Evolutionary conservation across 2,329 filamentous ascomycete species (phyloP).

Genomic region (Talaromyces albobiverticillius): DNA sequence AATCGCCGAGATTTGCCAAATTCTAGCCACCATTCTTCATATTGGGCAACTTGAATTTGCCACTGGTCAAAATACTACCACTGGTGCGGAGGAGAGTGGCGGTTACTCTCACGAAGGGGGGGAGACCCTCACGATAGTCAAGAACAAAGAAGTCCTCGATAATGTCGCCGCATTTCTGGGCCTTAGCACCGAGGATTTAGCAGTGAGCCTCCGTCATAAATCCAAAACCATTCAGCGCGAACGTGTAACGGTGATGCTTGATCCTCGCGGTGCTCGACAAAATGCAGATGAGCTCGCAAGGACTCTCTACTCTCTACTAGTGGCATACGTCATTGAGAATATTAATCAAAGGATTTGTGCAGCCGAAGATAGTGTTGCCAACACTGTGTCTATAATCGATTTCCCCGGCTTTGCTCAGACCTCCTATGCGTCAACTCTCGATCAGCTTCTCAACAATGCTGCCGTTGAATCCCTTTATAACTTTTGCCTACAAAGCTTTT

Average conservation of each 20-base stretch:
- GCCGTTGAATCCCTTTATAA: conserved; percentile 92
- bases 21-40: conserved; percentile 90
- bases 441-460: conserved; percentile 92
- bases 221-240: conserved; percentile 95
- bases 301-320: conserved; percentile 88
- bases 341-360: conserved; percentile 90
- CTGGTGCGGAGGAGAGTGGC: conserved; percentile 83
- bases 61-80: conserved; percentile 74
- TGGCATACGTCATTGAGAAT: conserved; percentile 88
- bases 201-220: conserved; percentile 88
- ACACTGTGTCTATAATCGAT: conserved; percentile 92
- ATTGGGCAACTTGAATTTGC: conserved; percentile 96
- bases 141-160: conserved; percentile 84
- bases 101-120: conserved; percentile 95
- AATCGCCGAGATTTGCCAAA: conserved; percentile 95
- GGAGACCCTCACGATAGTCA: conserved; percentile 79
- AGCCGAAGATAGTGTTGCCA: conserved; percentile 79
- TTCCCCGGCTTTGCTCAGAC: conserved; percentile 92
- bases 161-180: conserved; percentile 94
- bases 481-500: conserved; percentile 90
- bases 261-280: conserved; percentile 80
- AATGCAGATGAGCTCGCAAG: conserved; percentile 94
- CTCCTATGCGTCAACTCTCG: conserved; percentile 78
- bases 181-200: conserved; percentile 74
- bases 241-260: conserved; percentile 97